These are phyloP conservation scores for Otatea glauca DNA, from an alignment of 176 grass and related monocot species.

Conservation along the genomic window DNA sequence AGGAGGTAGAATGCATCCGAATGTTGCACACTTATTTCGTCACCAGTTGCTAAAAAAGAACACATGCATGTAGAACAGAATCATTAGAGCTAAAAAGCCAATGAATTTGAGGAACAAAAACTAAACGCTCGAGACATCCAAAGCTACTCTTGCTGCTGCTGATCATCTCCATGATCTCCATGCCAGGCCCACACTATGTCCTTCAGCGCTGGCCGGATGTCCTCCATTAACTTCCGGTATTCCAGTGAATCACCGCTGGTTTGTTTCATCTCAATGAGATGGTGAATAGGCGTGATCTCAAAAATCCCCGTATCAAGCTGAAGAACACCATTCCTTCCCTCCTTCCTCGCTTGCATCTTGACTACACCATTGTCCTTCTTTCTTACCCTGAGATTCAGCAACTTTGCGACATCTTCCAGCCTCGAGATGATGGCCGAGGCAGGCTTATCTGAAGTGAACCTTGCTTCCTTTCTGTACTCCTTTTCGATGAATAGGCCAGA, in stretches of 20 bases:
- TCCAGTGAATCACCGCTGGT: constrained; percentile 72
- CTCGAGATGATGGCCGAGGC: constrained; percentile 57
- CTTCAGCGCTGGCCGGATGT: constrained; percentile 65
- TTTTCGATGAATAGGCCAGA: constrained; percentile 67
- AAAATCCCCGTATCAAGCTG: constrained; percentile 73
- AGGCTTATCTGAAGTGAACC: constrained; percentile 79
- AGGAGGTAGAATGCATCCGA: no score
- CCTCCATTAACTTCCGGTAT: constrained; percentile 66
- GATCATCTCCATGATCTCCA: constrained; percentile 70
- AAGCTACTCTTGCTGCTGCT: constrained; percentile 41
- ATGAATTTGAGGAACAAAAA: not conserved
- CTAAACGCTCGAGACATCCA: constrained; percentile 14
- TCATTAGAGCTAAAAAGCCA: constrained; percentile 2
- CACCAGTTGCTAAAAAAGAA: constrained; percentile 26
- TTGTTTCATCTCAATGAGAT: constrained; percentile 83
- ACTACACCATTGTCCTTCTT: constrained; percentile 69
- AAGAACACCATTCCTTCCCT: constrained; percentile 69
- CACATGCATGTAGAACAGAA: not conserved
- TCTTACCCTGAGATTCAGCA: constrained; percentile 68
- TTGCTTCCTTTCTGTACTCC: constrained; percentile 55
- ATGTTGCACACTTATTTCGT: no score
- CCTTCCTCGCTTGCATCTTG: constrained; percentile 67
- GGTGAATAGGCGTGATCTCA: constrained; percentile 56
- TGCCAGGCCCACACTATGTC: constrained; percentile 78
- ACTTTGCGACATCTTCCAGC: constrained; percentile 61